Conservation (phyloP, 208 protist species). For the Acanthamoeba sp. region DNA sequence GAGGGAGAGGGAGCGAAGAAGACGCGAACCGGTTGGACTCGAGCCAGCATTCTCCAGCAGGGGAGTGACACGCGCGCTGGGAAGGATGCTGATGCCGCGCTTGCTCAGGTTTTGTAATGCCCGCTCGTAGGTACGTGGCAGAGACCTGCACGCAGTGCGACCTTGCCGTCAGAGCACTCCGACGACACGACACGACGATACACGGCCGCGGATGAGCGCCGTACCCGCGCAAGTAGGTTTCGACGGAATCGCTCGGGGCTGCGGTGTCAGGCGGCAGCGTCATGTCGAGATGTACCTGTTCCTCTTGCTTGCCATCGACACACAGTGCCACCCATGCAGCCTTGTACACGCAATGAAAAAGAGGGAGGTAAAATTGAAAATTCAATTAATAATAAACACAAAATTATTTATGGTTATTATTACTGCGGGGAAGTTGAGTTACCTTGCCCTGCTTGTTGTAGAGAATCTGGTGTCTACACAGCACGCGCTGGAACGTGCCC, state of each 20-base stretch:
- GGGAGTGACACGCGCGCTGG: not conserved
- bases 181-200: no score
- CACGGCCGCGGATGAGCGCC: not conserved
- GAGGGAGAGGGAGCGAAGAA: not conserved
- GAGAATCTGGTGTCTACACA: slow-evolving; percentile 1
- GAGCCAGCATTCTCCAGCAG: not conserved
- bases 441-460: slow-evolving; percentile 1
- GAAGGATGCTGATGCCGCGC: not conserved
- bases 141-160: no score
- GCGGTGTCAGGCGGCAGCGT: not conserved
- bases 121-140: not conserved
- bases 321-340: not conserved
- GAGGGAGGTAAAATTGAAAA: not conserved
- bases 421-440: not conserved
- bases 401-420: not conserved
- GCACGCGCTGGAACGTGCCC: not conserved
- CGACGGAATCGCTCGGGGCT: not conserved
- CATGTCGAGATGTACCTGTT: not conserved
- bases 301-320: not conserved
- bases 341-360: not conserved
- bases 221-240: not conserved
- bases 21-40: not conserved
- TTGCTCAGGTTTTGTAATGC: not conserved
- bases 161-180: no score
- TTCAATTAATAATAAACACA: not conserved